phyloP scores from a whole-genome alignment of 1,139 yeast genomes.

The Saccharomycopsis hybrid region DNA sequence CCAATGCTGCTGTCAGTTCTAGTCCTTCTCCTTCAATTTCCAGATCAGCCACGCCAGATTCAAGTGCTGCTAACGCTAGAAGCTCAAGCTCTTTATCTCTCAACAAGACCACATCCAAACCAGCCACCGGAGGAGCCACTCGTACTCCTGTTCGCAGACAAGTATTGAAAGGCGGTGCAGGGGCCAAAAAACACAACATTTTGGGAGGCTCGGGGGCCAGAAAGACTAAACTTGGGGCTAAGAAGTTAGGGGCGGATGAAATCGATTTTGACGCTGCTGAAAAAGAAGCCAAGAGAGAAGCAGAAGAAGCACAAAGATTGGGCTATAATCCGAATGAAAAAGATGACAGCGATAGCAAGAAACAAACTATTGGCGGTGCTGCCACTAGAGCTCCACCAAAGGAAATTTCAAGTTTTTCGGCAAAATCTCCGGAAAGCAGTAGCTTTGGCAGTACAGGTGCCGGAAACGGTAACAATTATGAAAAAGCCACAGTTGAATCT shows the following conservation, averaged over 20 bases:
- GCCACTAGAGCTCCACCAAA: constrained; percentile 20
- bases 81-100: constrained; percentile 27
- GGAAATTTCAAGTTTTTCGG: constrained; percentile 22
- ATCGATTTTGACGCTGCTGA: constrained; percentile 92
- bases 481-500: constrained; percentile 39
- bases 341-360: constrained; percentile 25
- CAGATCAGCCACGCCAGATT: constrained; percentile 54
- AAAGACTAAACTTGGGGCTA: constrained; percentile 52
- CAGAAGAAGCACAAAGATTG: constrained; percentile 61
- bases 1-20: constrained; percentile 33
- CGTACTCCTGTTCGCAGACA: constrained; percentile 22
- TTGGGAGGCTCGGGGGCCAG: constrained; percentile 33
- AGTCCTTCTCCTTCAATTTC: constrained; percentile 48
- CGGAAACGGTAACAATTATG: constrained; percentile 8
- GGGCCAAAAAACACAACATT: constrained; percentile 30
- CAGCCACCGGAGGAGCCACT: constrained; percentile 27
- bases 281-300: constrained; percentile 77
- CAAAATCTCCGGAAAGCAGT: constrained; percentile 21
- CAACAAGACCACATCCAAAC: constrained; percentile 28
- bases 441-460: constrained; percentile 6
- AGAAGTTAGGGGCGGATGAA: constrained; percentile 43
- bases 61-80: constrained; percentile 69
- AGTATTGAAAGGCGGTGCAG: constrained; percentile 17
- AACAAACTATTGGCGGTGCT: constrained; percentile 17
- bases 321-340: constrained; percentile 57